phyloP scores from a whole-genome alignment of 2,329 filamentous ascomycete genomes.

The Coniochaeta sp. region DNA sequence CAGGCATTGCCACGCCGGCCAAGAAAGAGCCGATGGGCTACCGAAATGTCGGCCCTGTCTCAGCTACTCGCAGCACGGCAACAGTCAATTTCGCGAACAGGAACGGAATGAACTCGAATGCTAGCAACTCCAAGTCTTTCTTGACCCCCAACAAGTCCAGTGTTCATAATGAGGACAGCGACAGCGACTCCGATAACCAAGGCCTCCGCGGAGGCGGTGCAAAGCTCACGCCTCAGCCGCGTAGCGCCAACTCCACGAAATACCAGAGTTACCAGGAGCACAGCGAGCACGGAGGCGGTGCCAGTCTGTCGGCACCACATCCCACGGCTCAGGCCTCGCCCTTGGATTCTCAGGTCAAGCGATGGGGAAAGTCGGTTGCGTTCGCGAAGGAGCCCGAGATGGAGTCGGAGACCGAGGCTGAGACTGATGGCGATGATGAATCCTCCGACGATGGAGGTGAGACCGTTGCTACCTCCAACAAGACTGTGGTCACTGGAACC shows the following conservation, averaged over 20 bases:
- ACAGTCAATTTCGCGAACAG: neutral
- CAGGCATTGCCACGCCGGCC: neutral
- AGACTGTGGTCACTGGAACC: neutral
- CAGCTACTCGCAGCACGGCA: neutral
- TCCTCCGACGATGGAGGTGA: neutral
- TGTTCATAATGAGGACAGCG: neutral
- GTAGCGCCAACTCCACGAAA: neutral
- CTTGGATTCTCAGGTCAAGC: neutral
- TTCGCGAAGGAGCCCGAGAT: neutral
- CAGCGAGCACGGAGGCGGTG: neutral
- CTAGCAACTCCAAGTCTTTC: neutral
- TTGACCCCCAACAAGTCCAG: neutral
- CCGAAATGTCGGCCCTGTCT: neutral
- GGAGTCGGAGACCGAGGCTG: neutral
- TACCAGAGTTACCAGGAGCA: neutral
- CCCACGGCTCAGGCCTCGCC: neutral
- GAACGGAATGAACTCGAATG: neutral
- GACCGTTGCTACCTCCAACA: neutral
- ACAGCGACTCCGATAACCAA: neutral
- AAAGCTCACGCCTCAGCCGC: constrained; percentile 1
- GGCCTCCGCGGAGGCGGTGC: neutral
- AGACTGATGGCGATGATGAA: neutral
- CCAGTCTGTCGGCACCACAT: neutral
- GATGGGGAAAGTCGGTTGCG: neutral
- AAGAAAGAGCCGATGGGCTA: neutral